A percentile compares a stretch with the other conserved stretches of the same genome.
These are phyloP conservation scores for Salvia miltiorrhiza DNA, from an alignment of 257 asterid genomes.

Conservation along the genomic window DNA sequence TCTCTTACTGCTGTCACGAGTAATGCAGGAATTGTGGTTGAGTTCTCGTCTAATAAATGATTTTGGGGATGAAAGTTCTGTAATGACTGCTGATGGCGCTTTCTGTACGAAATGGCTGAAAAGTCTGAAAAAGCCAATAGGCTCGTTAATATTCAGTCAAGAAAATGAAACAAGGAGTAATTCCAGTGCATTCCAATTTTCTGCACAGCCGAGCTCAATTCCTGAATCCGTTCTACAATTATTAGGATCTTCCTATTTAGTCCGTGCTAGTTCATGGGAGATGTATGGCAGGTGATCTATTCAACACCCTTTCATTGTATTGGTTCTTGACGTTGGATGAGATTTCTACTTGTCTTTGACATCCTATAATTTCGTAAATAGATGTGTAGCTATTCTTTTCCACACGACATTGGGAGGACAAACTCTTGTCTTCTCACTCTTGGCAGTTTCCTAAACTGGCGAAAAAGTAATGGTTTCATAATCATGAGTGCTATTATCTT, in stretches of 20 bases:
- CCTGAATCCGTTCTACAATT: conserved; percentile 86
- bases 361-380: background rate
- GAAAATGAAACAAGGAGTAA: conserved; percentile 48
- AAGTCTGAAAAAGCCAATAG: conserved; percentile 55
- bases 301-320: conserved; percentile 12
- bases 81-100: conserved; percentile 70
- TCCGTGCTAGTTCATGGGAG: conserved; percentile 96
- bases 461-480: background rate
- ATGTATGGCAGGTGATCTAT: conserved; percentile 80
- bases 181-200: conserved; percentile 44
- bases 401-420: background rate
- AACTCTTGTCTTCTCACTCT: background rate
- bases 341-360: background rate
- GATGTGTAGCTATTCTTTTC: background rate
- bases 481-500: conserved; percentile 7
- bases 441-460: background rate
- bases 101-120: conserved; percentile 79
- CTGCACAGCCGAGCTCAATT: conserved; percentile 74
- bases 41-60: conserved; percentile 75
- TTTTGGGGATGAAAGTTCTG: conserved; percentile 68
- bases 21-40: conserved; percentile 70
- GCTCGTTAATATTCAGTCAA: conserved; percentile 60
- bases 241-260: conserved; percentile 82
- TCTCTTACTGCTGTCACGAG: conserved; percentile 15
- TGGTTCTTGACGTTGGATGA: conserved; percentile 14